Evolutionary conservation across 1,139 yeast species (phyloP).

Genomic region (Casaregolazyma suthepensis): DNA sequence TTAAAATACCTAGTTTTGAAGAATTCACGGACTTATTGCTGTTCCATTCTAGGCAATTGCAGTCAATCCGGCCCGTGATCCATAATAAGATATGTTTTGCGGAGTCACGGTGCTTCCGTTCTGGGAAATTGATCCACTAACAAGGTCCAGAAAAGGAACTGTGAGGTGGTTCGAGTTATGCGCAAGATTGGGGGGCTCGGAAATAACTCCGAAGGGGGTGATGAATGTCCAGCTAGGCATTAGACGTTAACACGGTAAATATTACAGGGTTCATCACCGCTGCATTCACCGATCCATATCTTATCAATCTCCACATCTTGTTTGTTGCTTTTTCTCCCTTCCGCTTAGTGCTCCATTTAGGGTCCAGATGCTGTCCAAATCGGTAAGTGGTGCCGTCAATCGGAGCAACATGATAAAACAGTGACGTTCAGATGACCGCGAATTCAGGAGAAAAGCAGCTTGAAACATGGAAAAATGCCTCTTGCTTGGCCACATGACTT

Average conservation of each 20-base stretch:
- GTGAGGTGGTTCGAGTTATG: background rate
- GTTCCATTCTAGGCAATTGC: background rate
- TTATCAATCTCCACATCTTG: background rate
- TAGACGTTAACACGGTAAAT: background rate
- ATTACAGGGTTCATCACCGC: background rate
- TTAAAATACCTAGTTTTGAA: background rate
- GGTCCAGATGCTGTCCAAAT: background rate
- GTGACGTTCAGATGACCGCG: background rate
- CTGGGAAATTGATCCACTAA: background rate
- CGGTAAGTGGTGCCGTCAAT: background rate
- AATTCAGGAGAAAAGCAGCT: background rate
- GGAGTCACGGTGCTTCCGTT: background rate
- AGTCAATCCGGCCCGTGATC: background rate
- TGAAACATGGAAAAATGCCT: background rate
- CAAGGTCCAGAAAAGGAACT: background rate
- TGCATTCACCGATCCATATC: background rate
- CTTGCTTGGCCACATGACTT: background rate
- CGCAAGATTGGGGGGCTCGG: background rate
- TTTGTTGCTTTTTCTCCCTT: background rate
- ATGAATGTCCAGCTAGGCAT: too few relatives aligned
- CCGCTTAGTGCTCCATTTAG: background rate
- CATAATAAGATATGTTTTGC: background rate
- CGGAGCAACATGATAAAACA: background rate
- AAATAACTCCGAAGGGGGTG: background rate
- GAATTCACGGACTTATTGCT: background rate